phyloP scores from a whole-genome alignment of 805 yeast species.

The Lipomyces yamanashiensis region DNA sequence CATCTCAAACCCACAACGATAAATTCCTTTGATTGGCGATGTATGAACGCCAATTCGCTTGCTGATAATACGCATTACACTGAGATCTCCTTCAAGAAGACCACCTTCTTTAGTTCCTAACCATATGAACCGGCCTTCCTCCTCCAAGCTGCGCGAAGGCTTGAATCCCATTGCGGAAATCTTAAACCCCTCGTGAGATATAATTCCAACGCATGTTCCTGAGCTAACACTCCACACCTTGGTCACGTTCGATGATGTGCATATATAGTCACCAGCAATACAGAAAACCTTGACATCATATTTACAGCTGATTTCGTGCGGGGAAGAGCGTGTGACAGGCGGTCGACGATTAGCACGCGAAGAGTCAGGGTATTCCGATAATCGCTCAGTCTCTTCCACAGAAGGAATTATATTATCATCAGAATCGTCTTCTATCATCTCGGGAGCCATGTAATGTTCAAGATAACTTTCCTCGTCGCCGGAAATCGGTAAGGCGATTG shows the following conservation, averaged over 20 bases:
- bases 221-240: constrained; percentile 37
- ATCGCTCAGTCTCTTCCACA: constrained; percentile 24
- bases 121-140: constrained; percentile 40
- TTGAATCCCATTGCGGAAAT: constrained; percentile 41
- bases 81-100: constrained; percentile 41
- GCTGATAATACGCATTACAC: constrained; percentile 30
- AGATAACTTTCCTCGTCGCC: constrained; percentile 18
- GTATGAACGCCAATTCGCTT: constrained; percentile 39
- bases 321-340: constrained; percentile 39
- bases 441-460: constrained; percentile 1
- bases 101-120: constrained; percentile 46
- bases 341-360: constrained; percentile 44
- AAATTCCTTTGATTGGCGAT: constrained; percentile 33
- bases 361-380: constrained; percentile 40
- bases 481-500: constrained; percentile 4
- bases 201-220: constrained; percentile 39
- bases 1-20: constrained; percentile 36
- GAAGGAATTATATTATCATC: constrained; percentile 22
- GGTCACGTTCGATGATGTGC: constrained; percentile 37
- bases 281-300: constrained; percentile 37
- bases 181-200: constrained; percentile 38
- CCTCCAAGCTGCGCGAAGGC: constrained; percentile 27
- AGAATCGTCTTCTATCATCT: constrained; percentile 31
- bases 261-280: constrained; percentile 37
- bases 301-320: constrained; percentile 38